A percentile compares a stretch with the other conserved stretches of the same genome.
Conservation (phyloP, 2,329 filamentous ascomycete genomes). For the Septoria linicola region DNA sequence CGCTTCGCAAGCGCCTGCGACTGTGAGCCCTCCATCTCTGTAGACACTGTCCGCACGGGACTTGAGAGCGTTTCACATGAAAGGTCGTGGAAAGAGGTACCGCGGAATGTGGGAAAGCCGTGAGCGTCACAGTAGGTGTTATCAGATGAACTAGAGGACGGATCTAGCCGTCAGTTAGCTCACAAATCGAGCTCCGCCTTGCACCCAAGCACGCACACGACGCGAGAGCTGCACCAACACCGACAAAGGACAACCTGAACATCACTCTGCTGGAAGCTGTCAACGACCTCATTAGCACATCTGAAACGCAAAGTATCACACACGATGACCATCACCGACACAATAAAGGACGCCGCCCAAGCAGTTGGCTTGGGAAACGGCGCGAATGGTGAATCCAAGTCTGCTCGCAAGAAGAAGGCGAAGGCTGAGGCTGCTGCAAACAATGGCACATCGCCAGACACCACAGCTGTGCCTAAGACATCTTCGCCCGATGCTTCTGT, state of each 20-base stretch:
- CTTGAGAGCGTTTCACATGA: too few relatives aligned
- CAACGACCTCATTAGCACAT: background rate
- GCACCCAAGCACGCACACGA: background rate
- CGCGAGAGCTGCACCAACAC: too few relatives aligned
- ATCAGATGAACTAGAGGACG: too few relatives aligned
- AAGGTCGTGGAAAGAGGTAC: too few relatives aligned
- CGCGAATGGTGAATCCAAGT: slow-evolving; percentile 52
- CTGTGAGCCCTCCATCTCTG: slow-evolving; percentile 21
- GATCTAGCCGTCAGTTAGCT: too few relatives aligned
- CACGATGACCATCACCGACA: slow-evolving; percentile 12
- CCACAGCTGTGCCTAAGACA: slow-evolving; percentile 24
- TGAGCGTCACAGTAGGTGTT: too few relatives aligned
- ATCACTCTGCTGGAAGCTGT: background rate
- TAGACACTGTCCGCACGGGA: too few relatives aligned
- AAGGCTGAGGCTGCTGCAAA: slow-evolving; percentile 43
- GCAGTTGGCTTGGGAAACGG: slow-evolving; percentile 54
- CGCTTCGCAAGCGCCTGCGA: slow-evolving; percentile 68
- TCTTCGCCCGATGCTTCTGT: slow-evolving; percentile 29
- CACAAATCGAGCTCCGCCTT: too few relatives aligned
- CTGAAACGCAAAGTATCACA: background rate
- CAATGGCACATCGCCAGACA: slow-evolving; percentile 24
- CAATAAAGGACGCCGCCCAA: slow-evolving; percentile 12
- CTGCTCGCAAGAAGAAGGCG: slow-evolving; percentile 48
- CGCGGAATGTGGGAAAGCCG: too few relatives aligned
- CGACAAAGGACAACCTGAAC: too few relatives aligned